Evolutionary conservation across 1,284 basidiomycete species (phyloP).

Genomic region (Microbotryum intermedium): DNA sequence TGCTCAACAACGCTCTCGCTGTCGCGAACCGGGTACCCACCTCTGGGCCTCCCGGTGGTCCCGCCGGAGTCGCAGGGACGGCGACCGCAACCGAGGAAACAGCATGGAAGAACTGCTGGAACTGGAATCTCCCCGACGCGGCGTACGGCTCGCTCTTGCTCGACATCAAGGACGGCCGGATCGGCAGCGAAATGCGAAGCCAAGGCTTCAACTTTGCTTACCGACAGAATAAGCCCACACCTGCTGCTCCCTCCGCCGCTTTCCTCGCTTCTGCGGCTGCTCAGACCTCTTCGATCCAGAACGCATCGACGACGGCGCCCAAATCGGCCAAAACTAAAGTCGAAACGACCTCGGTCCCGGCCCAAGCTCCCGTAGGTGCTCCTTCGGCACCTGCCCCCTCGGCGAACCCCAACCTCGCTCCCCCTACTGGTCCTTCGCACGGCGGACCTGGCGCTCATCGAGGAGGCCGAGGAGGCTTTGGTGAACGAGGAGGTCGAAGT

Average conservation of each 20-base stretch:
- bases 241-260: conserved; percentile 1
- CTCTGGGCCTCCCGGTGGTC: conserved; percentile 47
- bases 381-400: conserved; percentile 1
- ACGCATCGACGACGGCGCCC: neutral
- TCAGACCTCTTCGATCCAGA: neutral
- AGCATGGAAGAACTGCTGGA: conserved; percentile 97
- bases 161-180: conserved; percentile 80
- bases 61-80: conserved; percentile 43
- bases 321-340: neutral
- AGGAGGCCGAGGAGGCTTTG: neutral
- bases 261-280: neutral
- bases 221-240: conserved; percentile 44
- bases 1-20: conserved; percentile 80
- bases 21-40: conserved; percentile 74
- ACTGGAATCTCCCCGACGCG: conserved; percentile 74
- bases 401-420: neutral
- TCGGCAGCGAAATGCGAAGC: conserved; percentile 83
- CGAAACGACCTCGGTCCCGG: neutral
- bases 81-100: conserved; percentile 56
- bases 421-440: neutral
- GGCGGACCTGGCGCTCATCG: neutral
- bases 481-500: too few species aligned
- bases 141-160: conserved; percentile 80
- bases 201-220: conserved; percentile 97
- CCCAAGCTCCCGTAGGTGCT: neutral